These are phyloP conservation scores for Rhodocollybia butyracea DNA, from an alignment of 768 basidiomycete genomes.

Conservation along the genomic window DNA sequence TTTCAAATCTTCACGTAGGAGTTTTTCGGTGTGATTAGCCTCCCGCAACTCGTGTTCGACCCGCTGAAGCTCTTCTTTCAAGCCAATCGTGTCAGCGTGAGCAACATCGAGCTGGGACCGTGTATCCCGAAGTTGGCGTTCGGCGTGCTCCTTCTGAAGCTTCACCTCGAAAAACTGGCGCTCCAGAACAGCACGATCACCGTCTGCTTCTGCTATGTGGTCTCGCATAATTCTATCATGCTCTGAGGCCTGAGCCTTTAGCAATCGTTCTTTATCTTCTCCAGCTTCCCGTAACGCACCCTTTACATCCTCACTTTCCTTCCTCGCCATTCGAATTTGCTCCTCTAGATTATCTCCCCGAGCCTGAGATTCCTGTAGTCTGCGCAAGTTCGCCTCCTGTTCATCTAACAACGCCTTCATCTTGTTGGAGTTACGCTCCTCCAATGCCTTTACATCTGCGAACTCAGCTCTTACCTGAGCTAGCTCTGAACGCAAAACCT, in stretches of 20 bases:
- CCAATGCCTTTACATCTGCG: slow-evolving; percentile 66
- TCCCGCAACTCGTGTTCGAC: slow-evolving; percentile 70
- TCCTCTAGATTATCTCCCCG: slow-evolving; percentile 73
- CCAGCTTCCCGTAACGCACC: slow-evolving; percentile 65
- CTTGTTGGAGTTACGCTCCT: slow-evolving; percentile 60
- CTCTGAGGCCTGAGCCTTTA: slow-evolving; percentile 70
- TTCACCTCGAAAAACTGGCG: slow-evolving; percentile 78
- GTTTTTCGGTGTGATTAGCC: slow-evolving; percentile 60
- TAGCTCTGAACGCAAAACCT: slow-evolving; percentile 61
- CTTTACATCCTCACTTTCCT: slow-evolving; percentile 71
- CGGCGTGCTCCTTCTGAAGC: slow-evolving; percentile 56
- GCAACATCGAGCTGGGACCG: slow-evolving; percentile 59
- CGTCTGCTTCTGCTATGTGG: slow-evolving; percentile 89
- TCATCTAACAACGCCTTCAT: slow-evolving; percentile 68
- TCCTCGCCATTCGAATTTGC: slow-evolving; percentile 66
- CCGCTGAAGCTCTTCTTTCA: slow-evolving; percentile 71
- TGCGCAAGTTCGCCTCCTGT: slow-evolving; percentile 66
- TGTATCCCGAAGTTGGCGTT: slow-evolving; percentile 62
- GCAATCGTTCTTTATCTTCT: slow-evolving; percentile 74
- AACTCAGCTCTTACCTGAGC: slow-evolving; percentile 57
- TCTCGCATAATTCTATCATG: slow-evolving; percentile 70
- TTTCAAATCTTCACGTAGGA: slow-evolving; percentile 72
- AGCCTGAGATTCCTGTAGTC: slow-evolving; percentile 71
- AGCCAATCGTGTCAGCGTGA: slow-evolving; percentile 62
- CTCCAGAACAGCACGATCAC: slow-evolving; percentile 90